These are phyloP conservation scores for Diaporthe sp. DNA, from an alignment of 2,329 filamentous ascomycete genomes.

Conservation along the genomic window DNA sequence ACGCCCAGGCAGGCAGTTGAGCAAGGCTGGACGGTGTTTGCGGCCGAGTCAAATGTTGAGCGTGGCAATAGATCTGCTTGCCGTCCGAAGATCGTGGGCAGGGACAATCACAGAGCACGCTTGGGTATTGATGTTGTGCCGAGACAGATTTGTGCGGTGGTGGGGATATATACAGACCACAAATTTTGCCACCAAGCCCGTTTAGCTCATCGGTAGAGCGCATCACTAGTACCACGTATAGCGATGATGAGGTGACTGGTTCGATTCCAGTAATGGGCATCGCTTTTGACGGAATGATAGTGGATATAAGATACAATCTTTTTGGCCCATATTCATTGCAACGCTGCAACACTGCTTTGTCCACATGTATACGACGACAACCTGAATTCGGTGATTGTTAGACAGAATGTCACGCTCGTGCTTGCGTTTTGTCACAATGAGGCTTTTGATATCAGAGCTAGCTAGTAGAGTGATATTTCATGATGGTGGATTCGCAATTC, in stretches of 20 bases:
- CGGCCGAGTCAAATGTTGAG: too few species aligned
- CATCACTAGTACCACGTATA: not conserved
- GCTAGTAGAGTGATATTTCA: not conserved
- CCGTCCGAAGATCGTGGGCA: too few species aligned
- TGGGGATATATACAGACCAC: not conserved
- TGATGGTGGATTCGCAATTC: not conserved
- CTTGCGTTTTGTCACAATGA: too few species aligned
- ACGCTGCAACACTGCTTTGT: not conserved
- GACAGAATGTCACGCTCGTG: not conserved
- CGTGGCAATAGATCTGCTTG: too few species aligned
- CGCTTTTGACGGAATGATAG: not conserved
- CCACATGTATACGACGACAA: not conserved
- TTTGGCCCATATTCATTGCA: not conserved
- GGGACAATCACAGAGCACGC: too few species aligned
- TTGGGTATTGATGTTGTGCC: too few species aligned
- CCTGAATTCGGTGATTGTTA: not conserved
- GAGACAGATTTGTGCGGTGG: not conserved
- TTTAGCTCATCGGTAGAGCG: constrained; percentile 31
- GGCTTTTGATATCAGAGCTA: not conserved
- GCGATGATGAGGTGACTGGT: constrained; percentile 25
- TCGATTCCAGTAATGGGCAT: constrained; percentile 30
- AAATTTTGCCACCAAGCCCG: not conserved
- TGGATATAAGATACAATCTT: too few species aligned
- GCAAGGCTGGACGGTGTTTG: too few species aligned
- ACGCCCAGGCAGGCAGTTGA: too few species aligned